Evolutionary conservation across 305 asterid species (phyloP).

Genomic region (Fraxinus paxiana): DNA sequence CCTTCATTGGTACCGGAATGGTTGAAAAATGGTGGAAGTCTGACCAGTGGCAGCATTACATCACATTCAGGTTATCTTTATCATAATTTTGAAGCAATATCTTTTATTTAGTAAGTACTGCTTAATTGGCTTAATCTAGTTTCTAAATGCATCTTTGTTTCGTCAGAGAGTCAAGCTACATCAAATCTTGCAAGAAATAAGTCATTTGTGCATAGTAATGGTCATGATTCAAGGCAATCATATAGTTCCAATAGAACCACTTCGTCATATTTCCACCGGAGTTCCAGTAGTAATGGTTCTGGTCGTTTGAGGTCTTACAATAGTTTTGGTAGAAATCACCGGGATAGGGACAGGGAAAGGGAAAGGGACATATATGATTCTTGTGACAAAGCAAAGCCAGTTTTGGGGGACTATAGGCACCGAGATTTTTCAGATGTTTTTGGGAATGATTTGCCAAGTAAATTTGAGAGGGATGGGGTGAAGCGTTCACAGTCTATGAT

Average conservation of each 20-base stretch:
- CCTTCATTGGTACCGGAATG: conserved; percentile 66
- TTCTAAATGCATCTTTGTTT: conserved; percentile 7
- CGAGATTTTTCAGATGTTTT: conserved; percentile 29
- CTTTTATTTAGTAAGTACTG: neutral
- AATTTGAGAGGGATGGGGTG: conserved; percentile 45
- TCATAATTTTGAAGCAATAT: neutral
- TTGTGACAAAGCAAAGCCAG: conserved; percentile 31
- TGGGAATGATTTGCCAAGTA: conserved; percentile 29
- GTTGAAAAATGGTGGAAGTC: conserved; percentile 53
- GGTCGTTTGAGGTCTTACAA: conserved; percentile 35
- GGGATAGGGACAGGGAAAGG: conserved; percentile 39
- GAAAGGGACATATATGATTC: conserved; percentile 37
- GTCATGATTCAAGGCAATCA: conserved; percentile 37
- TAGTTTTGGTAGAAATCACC: conserved; percentile 44
- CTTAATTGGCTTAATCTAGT: neutral
- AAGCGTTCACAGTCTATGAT: conserved; percentile 50
- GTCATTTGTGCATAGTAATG: conserved; percentile 32
- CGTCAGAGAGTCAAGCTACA: conserved; percentile 39
- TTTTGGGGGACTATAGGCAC: conserved; percentile 29
- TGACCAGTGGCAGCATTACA: conserved; percentile 30
- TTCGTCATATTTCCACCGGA: conserved; percentile 41
- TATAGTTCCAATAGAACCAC: conserved; percentile 37
- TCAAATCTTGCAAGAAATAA: conserved; percentile 42
- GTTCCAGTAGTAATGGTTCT: conserved; percentile 43
- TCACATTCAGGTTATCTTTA: conserved; percentile 44